Evolutionary conservation across 2,329 filamentous ascomycete species (phyloP).

Genomic region (Tothia fuscella): DNA sequence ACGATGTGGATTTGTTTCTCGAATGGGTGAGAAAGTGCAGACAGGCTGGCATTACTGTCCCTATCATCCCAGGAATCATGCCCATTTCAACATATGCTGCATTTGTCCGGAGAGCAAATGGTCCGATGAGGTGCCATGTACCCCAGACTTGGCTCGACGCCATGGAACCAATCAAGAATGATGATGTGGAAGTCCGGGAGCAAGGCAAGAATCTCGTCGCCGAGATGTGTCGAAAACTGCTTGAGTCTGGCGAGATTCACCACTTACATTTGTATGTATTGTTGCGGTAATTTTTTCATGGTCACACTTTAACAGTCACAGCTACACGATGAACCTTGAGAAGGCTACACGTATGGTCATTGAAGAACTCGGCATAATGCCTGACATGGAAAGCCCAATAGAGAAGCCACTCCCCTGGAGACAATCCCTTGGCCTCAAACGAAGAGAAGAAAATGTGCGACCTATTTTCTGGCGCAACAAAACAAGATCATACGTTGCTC

Average conservation of each 20-base stretch:
- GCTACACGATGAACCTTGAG: conserved; percentile 97
- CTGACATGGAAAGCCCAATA: conserved; percentile 62
- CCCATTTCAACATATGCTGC: conserved; percentile 91
- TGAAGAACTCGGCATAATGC: conserved; percentile 75
- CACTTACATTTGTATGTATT: conserved; percentile 67
- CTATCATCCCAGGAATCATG: conserved; percentile 82
- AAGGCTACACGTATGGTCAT: conserved; percentile 89
- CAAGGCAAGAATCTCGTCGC: conserved; percentile 79
- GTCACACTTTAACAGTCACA: conserved; percentile 16
- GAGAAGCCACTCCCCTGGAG: conserved; percentile 94
- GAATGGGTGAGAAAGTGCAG: conserved; percentile 81
- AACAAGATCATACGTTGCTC: conserved; percentile 87
- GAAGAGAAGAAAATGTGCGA: conserved; percentile 86
- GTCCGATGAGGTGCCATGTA: conserved; percentile 69
- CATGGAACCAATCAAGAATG: conserved; percentile 90
- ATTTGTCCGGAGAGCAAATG: conserved; percentile 79
- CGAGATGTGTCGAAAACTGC: conserved; percentile 76
- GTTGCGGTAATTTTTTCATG: not conserved
- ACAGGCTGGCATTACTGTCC: conserved; percentile 68
- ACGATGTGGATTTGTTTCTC: conserved; percentile 91
- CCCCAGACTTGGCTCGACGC: conserved; percentile 69
- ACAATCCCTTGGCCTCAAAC: conserved; percentile 78
- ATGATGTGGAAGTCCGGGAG: conserved; percentile 83
- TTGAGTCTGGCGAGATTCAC: conserved; percentile 66
- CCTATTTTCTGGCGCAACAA: conserved; percentile 98